A percentile compares a stretch with the other conserved stretches of the same genome.
phyloP scores from a whole-genome alignment of 257 asterid species.

The Przewalskia tangutica region DNA sequence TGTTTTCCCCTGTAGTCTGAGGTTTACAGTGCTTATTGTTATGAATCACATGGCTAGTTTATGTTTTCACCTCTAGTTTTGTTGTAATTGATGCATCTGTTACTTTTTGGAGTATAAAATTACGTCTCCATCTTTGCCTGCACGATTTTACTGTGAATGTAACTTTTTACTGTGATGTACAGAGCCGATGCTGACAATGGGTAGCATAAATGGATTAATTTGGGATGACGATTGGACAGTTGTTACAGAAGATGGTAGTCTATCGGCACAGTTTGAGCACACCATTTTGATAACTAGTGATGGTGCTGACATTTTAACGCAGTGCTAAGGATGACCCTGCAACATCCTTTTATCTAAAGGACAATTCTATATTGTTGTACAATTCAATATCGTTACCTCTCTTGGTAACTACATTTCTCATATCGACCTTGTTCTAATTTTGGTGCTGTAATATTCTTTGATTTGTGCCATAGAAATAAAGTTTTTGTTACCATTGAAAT shows the following conservation, averaged over 20 bases:
- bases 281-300: slow-evolving; percentile 68
- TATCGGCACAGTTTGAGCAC: slow-evolving; percentile 96
- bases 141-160: neutral
- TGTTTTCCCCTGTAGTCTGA: neutral
- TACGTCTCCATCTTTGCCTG: neutral
- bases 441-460: neutral
- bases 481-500: too few relatives aligned
- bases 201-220: slow-evolving; percentile 67
- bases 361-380: neutral
- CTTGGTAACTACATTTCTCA: neutral
- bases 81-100: neutral
- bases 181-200: slow-evolving; percentile 94
- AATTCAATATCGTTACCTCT: neutral
- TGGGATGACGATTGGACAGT: slow-evolving; percentile 97
- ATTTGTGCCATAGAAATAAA: neutral
- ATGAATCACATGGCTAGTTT: neutral
- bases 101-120: neutral
- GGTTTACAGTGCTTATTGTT: neutral
- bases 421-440: neutral
- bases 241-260: slow-evolving; percentile 86
- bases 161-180: slow-evolving; percentile 9
- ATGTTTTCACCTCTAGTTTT: neutral
- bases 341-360: neutral
- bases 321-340: slow-evolving; percentile 23
- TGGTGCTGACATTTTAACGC: slow-evolving; percentile 82